A percentile compares a stretch with the other conserved stretches of the same genome.
Evolutionary conservation across 176 grass and related monocot species (phyloP).

Genomic region (bread wheat (Triticum aestivum)): IWGSC_CS_RefSeq_v2.1 NC_057804.1:650332295-650332794

Average conservation of each 20-base stretch:
- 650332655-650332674: constrained; percentile 52
- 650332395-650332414: background rate
- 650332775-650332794: constrained; percentile 1
- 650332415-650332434: constrained; percentile 19
- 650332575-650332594: constrained; percentile 9
- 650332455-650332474: constrained; percentile 39
- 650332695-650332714: constrained; percentile 41
- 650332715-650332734: constrained; percentile 35
- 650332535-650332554: constrained; percentile 40
- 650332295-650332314: constrained; percentile 49
- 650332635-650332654: constrained; percentile 53
- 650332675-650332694: constrained; percentile 36
- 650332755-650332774: constrained; percentile 17
- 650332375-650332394: constrained; percentile 6
- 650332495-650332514: constrained; percentile 48
- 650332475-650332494: constrained; percentile 34
- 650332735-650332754: constrained; percentile 38
- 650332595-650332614: background rate
- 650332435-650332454: constrained; percentile 43
- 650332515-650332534: constrained; percentile 44
- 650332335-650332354: constrained; percentile 32
- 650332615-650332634: constrained; percentile 11
- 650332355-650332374: constrained; percentile 31
- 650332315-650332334: constrained; percentile 46
- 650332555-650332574: constrained; percentile 23